Evolutionary conservation across 139 green algal genomes (phyloP).

Genomic region (Ostreobium quekettii): DNA sequence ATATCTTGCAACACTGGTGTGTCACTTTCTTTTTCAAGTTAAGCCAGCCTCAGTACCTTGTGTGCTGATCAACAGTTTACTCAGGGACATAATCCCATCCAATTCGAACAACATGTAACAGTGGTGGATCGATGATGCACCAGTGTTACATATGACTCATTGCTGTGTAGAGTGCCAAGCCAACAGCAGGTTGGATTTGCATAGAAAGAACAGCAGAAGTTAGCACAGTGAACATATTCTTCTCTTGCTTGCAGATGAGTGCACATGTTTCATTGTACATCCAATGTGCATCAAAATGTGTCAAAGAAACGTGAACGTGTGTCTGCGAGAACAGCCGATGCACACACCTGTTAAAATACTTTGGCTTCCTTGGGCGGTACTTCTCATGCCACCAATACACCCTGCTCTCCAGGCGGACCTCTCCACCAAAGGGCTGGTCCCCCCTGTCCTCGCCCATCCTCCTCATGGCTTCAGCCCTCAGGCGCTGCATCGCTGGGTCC

Average conservation of each 20-base stretch:
- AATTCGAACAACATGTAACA: too few relatives aligned
- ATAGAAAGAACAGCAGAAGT: too few relatives aligned
- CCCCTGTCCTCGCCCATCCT: conserved; percentile 53
- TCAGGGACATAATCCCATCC: too few relatives aligned
- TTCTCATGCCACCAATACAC: conserved; percentile 99
- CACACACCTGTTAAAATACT: conserved; percentile 98
- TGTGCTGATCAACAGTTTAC: too few relatives aligned
- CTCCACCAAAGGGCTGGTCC: conserved; percentile 63
- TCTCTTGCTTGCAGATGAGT: not conserved
- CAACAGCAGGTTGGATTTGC: too few relatives aligned
- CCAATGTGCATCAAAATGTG: not conserved
- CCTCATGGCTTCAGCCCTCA: conserved; percentile 28
- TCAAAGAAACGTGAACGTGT: conserved; percentile 15
- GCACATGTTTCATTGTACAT: conserved; percentile 13
- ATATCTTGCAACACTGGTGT: too few relatives aligned
- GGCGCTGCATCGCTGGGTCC: conserved; percentile 11
- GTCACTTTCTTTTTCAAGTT: too few relatives aligned
- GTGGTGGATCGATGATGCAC: too few relatives aligned
- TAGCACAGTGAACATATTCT: too few relatives aligned
- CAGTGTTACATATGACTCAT: too few relatives aligned
- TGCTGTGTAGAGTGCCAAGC: too few relatives aligned
- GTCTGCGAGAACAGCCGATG: conserved; percentile 39
- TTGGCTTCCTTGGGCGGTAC: conserved; percentile 91
- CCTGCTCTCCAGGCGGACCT: conserved; percentile 52
- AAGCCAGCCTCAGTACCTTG: too few relatives aligned